Conservation (phyloP, 192 early-diverging fungal species). For the Podochytrium sp. region DNA sequence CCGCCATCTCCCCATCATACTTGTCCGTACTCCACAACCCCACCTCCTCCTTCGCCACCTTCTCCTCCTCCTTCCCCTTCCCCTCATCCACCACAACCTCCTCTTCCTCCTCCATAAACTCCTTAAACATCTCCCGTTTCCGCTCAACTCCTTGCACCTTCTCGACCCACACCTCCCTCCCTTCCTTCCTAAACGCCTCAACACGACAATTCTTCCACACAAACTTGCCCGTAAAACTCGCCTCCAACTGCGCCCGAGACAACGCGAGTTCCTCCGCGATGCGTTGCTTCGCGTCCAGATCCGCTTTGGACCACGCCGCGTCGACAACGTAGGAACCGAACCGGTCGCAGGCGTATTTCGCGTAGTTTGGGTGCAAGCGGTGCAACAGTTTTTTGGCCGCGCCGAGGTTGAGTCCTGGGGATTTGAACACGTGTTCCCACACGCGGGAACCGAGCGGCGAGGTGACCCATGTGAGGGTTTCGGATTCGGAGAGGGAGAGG, state of each 20-base stretch:
- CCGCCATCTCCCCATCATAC: constrained; percentile 54
- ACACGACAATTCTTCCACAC: constrained; percentile 79
- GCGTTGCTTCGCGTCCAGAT: constrained; percentile 73
- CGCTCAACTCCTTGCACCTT: constrained; percentile 72
- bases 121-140: constrained; percentile 79
- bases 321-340: constrained; percentile 83
- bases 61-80: neutral
- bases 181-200: constrained; percentile 69
- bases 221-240: constrained; percentile 72
- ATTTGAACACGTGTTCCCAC: constrained; percentile 68
- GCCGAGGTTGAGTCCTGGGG: constrained; percentile 57
- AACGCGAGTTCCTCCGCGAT: constrained; percentile 74
- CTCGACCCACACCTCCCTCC: constrained; percentile 79
- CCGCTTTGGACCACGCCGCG: constrained; percentile 72
- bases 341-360: constrained; percentile 67
- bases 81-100: neutral
- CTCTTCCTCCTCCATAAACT: constrained; percentile 53
- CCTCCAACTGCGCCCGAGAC: constrained; percentile 55
- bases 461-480: constrained; percentile 59
- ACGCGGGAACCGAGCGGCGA: constrained; percentile 77
- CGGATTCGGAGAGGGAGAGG: constrained; percentile 54
- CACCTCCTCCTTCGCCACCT: constrained; percentile 29
- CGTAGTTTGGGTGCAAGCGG: constrained; percentile 60
- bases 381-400: constrained; percentile 71
- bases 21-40: constrained; percentile 40